Conservation (phyloP, 371 early-diverging fungal genomes). For the Apophysomyces variabilis region DNA sequence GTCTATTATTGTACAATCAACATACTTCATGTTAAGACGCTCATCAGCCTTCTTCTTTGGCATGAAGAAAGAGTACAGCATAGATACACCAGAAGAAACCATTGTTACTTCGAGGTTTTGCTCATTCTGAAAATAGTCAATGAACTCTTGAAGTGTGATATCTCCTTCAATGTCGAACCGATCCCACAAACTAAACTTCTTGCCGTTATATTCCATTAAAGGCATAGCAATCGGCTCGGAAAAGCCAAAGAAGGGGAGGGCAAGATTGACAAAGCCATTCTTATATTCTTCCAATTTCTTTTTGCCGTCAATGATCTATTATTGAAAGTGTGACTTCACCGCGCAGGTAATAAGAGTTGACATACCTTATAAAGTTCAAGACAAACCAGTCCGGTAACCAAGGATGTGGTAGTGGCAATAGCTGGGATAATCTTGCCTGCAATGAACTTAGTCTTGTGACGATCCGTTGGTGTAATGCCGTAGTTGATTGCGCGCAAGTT, state of each 20-base stretch:
- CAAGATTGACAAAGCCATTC: constrained; percentile 99
- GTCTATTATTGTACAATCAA: background rate
- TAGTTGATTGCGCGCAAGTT: constrained; percentile 99
- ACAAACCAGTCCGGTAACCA: constrained; percentile 98
- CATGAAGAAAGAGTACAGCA: constrained; percentile 95
- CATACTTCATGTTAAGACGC: constrained; percentile 69
- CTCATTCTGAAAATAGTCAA: constrained; percentile 84
- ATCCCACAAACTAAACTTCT: constrained; percentile 96
- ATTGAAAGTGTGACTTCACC: background rate
- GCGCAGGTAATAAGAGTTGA: background rate
- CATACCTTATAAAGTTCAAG: constrained; percentile 96
- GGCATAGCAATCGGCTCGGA: constrained; percentile 97
- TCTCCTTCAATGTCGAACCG: constrained; percentile 91
- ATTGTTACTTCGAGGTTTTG: constrained; percentile 93
- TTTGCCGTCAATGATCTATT: constrained; percentile 71
- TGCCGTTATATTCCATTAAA: constrained; percentile 84
- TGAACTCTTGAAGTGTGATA: constrained; percentile 87
- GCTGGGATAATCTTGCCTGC: constrained; percentile 99
- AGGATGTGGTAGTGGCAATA: constrained; percentile 99
- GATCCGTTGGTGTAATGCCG: constrained; percentile 90
- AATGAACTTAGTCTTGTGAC: constrained; percentile 98
- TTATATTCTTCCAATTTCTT: constrained; percentile 94
- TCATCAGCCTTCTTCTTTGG: constrained; percentile 86
- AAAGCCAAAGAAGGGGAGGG: constrained; percentile 99
- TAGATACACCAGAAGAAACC: constrained; percentile 91